Evolutionary conservation across 2,329 filamentous ascomycete genomes (phyloP).

Genomic region (Fusarium protoensiforme): DNA sequence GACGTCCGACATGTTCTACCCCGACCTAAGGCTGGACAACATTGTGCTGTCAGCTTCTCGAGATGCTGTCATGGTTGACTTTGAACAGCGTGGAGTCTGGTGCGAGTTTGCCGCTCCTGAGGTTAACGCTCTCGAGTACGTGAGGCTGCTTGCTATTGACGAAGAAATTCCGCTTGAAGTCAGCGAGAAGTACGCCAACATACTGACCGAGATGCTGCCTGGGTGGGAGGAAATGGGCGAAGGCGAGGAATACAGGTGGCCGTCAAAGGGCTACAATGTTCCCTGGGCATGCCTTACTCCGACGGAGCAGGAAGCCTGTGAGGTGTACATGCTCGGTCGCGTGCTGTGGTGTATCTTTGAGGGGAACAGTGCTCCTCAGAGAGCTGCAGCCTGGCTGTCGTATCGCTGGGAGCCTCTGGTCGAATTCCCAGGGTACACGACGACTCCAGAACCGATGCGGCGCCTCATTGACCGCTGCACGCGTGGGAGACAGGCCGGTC

Average conservation of each 20-base stretch:
- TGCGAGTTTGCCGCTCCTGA: conserved; percentile 71
- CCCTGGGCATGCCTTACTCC: conserved; percentile 65
- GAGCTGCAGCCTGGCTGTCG: conserved; percentile 68
- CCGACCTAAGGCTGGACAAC: conserved; percentile 70
- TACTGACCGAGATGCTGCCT: conserved; percentile 58
- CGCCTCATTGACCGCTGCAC: conserved; percentile 65
- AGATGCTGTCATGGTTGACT: conserved; percentile 68
- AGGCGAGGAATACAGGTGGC: conserved; percentile 60
- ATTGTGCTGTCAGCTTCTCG: conserved; percentile 61
- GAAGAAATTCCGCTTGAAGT: conserved; percentile 56
- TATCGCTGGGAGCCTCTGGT: conserved; percentile 66
- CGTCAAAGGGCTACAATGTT: conserved; percentile 63
- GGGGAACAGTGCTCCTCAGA: conserved; percentile 67
- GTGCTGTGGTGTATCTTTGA: conserved; percentile 73
- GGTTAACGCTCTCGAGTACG: conserved; percentile 68
- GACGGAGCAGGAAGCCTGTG: conserved; percentile 65
- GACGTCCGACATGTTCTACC: conserved; percentile 62
- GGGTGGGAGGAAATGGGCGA: conserved; percentile 56
- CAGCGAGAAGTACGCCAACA: conserved; percentile 53
- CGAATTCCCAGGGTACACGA: conserved; percentile 65
- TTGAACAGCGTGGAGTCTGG: conserved; percentile 73
- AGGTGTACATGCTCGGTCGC: conserved; percentile 72
- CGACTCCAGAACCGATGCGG: conserved; percentile 58
- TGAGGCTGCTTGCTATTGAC: conserved; percentile 64
- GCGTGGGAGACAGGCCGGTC: conserved; percentile 55